These are phyloP conservation scores for Ploettnerulaceae sp. DNA, from an alignment of 2,329 filamentous ascomycete species.

Conservation along the genomic window DNA sequence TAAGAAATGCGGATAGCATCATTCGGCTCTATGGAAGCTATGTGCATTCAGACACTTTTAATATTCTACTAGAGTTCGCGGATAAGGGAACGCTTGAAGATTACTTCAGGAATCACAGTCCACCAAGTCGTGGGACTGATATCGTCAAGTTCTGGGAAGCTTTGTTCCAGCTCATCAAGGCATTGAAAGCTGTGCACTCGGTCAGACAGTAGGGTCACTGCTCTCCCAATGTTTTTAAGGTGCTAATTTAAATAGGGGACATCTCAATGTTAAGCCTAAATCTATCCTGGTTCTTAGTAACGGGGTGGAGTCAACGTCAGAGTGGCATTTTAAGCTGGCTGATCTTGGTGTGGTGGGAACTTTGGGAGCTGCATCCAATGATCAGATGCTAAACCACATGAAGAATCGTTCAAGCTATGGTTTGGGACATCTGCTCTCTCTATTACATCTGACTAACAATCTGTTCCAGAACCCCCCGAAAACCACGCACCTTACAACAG, in stretches of 20 bases:
- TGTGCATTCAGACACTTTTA: conserved; percentile 27
- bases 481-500: conserved; percentile 20
- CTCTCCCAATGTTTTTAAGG: neutral
- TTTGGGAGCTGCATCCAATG: conserved; percentile 2
- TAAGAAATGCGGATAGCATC: conserved; percentile 23
- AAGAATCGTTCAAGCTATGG: too few relatives aligned
- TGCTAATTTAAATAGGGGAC: conserved; percentile 26
- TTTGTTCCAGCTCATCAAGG: conserved; percentile 32
- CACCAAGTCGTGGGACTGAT: conserved; percentile 27
- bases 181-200: conserved; percentile 25
- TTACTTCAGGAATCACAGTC: conserved; percentile 28
- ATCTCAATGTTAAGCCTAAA: conserved; percentile 34
- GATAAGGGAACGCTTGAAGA: conserved; percentile 34
- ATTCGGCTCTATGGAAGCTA: conserved; percentile 30
- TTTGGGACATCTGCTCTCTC: too few relatives aligned
- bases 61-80: conserved; percentile 36
- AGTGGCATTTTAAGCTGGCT: conserved; percentile 32
- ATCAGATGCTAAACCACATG: too few relatives aligned
- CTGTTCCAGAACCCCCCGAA: conserved; percentile 33
- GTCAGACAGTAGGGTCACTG: conserved; percentile 13
- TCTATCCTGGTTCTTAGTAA: conserved; percentile 32
- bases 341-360: conserved; percentile 28
- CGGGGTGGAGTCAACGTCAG: conserved; percentile 17
- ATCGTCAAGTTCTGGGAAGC: conserved; percentile 34
- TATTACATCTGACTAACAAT: conserved; percentile 13